Evolutionary conservation across 2,329 filamentous ascomycete genomes (phyloP), one percentile per base, ranked within the genome.

Genomic region (Fusarium zealandicum): DNA sequence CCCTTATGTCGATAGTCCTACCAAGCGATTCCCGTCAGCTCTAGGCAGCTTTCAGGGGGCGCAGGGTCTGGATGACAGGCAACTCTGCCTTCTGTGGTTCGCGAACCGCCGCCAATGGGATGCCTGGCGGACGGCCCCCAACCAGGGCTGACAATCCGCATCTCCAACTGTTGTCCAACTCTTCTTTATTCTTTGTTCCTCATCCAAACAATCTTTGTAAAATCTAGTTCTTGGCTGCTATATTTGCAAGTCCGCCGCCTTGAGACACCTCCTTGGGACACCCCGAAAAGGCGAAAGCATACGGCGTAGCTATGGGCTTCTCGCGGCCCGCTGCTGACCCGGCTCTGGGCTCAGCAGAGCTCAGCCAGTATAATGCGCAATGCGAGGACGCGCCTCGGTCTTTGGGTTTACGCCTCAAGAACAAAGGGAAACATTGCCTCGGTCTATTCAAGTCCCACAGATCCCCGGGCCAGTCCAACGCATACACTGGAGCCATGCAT

Each of bases 371-470:
- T 12, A 31, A 7, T 14, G 33, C 33, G 35, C 5, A 38, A 32
- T 42, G 39, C 25, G 39, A 13, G 12, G 4, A 30, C 9, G 5
- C 27, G 27, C 12, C 41, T 12, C 53, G 33, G 13, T 61, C 58
- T 20, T 31, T 57, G 2, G n/a, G 41, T 9, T 35, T 28, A 6
- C 48, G 31, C n/a, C 27, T 61, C 18, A 51, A 36, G 7, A 30
- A 61, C 35, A 54, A 42, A 39, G 52, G 53, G 9, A 44, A 5
- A 25, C 46, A 35, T 27, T 57, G 36, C 42, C 32, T 56, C 5
- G 38, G 49, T 5, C 41, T 20, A 13, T 35, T 39, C 10, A 56
- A 27, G 3, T 20, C 43, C 9, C 18, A 25, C 5, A 43, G 42
- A 17, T 14, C 20, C n/a, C 39, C 40, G 14, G 25, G 18, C 11